Evolutionary conservation across 2,329 filamentous ascomycete species (phyloP).

Genomic region (Coniochaeta ligniaria): DNA sequence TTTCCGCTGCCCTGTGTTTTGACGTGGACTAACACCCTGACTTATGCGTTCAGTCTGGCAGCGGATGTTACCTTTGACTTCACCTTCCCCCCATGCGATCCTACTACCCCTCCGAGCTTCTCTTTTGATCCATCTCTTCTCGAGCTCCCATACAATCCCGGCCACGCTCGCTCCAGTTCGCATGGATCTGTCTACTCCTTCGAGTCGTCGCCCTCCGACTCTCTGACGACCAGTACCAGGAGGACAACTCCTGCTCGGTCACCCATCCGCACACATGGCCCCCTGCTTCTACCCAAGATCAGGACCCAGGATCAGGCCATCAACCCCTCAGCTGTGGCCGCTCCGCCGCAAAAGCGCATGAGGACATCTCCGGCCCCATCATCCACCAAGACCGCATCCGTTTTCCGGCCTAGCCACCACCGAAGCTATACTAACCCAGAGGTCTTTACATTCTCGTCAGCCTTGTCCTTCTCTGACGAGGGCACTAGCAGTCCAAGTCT

Average conservation of each 20-base stretch:
- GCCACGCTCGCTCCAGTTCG: conserved; percentile 57
- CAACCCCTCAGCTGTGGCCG: conserved; percentile 49
- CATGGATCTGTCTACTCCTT: conserved; percentile 62
- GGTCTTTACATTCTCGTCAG: conserved; percentile 34
- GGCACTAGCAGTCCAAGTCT: conserved; percentile 32
- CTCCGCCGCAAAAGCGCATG: conserved; percentile 46
- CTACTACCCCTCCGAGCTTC: conserved; percentile 42
- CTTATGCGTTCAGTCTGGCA: conserved; percentile 42
- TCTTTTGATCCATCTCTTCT: conserved; percentile 50
- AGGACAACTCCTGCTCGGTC: conserved; percentile 63
- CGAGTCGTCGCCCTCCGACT: conserved; percentile 59
- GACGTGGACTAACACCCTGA: conserved; percentile 6
- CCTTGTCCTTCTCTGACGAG: conserved; percentile 31
- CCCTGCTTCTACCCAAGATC: conserved; percentile 78
- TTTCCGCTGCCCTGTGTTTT: conserved; percentile 1
- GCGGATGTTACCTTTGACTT: conserved; percentile 57
- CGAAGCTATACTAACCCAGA: conserved; percentile 58
- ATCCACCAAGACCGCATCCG: conserved; percentile 17
- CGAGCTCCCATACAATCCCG: conserved; percentile 44
- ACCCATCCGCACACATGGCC: conserved; percentile 71
- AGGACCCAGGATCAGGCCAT: conserved; percentile 75
- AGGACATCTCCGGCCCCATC: conserved; percentile 42
- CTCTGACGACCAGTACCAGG: conserved; percentile 51
- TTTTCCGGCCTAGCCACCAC: conserved; percentile 39
- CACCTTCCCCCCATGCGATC: conserved; percentile 46